Evolutionary conservation across 163 green algal genomes (phyloP).

Genomic region (Scenedesmus sp.): DNA sequence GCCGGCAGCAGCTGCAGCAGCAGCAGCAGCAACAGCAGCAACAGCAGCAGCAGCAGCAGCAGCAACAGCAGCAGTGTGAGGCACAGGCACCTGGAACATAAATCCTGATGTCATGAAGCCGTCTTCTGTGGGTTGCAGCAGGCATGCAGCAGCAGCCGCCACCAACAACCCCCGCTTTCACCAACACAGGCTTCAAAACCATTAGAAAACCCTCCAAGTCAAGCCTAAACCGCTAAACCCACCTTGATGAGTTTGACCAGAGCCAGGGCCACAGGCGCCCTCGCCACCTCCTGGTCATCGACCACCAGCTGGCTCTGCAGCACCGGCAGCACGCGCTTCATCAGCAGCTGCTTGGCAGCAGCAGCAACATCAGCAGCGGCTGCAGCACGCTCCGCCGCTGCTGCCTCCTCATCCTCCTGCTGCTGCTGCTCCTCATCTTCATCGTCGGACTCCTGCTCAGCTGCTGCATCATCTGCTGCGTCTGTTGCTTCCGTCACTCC

Average conservation of each 20-base stretch:
- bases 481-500: slow-evolving; percentile 40
- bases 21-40: not conserved
- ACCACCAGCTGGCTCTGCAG: slow-evolving; percentile 81
- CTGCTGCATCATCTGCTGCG: not conserved
- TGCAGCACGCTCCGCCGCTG: slow-evolving; percentile 4
- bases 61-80: not conserved
- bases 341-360: slow-evolving; percentile 61
- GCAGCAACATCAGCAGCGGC: slow-evolving; percentile 38
- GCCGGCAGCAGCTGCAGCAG: slow-evolving; percentile 78
- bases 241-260: slow-evolving; percentile 88
- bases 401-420: slow-evolving; percentile 42
- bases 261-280: slow-evolving; percentile 88
- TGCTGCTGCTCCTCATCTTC: slow-evolving; percentile 40
- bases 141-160: too few relatives aligned
- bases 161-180: too few relatives aligned
- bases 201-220: too few relatives aligned
- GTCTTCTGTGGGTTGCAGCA: too few relatives aligned
- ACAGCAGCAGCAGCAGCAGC: not conserved
- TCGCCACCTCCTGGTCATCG: slow-evolving; percentile 67
- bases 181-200: too few relatives aligned
- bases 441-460: slow-evolving; percentile 8
- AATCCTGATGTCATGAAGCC: too few relatives aligned
- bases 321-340: slow-evolving; percentile 78
- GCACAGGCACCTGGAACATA: too few relatives aligned
- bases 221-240: not conserved